These are phyloP conservation scores for Begonia loranthoides DNA, from an alignment of 306 rosid species.

Conservation along the genomic window DNA sequence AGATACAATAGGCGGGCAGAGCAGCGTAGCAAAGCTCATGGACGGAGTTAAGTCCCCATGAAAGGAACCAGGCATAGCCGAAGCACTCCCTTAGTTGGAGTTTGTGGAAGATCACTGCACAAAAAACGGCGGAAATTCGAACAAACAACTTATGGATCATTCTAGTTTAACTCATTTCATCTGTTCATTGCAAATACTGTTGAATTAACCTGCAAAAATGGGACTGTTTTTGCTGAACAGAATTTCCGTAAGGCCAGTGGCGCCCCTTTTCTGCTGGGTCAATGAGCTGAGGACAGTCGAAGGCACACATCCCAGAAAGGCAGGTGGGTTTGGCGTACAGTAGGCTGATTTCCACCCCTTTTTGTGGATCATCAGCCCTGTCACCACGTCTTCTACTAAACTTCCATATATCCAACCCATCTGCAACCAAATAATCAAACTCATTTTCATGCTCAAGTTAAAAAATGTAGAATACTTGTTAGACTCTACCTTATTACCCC, in stretches of 20 bases:
- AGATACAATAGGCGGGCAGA: slow-evolving; percentile 37
- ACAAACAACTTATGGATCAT: no score
- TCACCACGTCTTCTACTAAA: slow-evolving; percentile 28
- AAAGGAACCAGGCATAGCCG: slow-evolving; percentile 26
- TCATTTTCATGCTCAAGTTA: background rate
- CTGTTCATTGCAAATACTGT: no score
- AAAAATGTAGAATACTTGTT: background rate
- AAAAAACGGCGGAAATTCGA: no score
- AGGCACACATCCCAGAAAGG: slow-evolving; percentile 49
- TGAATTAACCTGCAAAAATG: slow-evolving; percentile 11
- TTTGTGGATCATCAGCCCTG: slow-evolving; percentile 42
- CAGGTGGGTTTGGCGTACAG: slow-evolving; percentile 23
- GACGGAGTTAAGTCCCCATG: slow-evolving; percentile 23
- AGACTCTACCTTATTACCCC: slow-evolving; percentile 45
- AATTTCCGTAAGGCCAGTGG: slow-evolving; percentile 41
- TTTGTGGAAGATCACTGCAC: slow-evolving; percentile 12
- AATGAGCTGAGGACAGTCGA: slow-evolving; percentile 23
- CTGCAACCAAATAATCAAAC: background rate
- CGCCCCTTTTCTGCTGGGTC: slow-evolving; percentile 61
- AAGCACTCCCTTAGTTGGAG: slow-evolving; percentile 32
- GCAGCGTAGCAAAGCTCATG: slow-evolving; percentile 31
- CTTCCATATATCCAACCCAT: slow-evolving; percentile 44
- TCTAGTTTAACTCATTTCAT: no score
- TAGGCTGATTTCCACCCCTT: slow-evolving; percentile 43
- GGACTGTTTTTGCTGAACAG: slow-evolving; percentile 34